phyloP scores from a whole-genome alignment of 2,329 filamentous ascomycete genomes.

The Penicillium rolfsii region DNA sequence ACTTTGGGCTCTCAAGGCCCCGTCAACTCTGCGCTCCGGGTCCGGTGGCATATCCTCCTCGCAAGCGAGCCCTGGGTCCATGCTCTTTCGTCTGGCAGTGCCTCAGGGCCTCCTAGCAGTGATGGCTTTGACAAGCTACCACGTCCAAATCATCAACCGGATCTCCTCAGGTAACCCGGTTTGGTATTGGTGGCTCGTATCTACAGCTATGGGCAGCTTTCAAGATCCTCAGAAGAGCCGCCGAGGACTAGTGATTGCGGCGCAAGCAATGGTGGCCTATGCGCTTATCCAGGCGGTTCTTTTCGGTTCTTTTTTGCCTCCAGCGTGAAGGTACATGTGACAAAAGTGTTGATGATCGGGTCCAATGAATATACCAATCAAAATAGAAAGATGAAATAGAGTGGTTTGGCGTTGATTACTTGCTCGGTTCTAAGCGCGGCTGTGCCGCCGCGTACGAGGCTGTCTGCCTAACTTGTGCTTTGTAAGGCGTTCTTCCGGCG shows the following conservation, averaged over 20 bases:
- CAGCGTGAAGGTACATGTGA: constrained; percentile 56
- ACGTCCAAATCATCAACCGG: constrained; percentile 91
- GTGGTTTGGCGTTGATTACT: not conserved
- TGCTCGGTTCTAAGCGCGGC: constrained; percentile 12
- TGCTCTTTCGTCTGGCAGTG: constrained; percentile 63
- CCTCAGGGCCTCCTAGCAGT: constrained; percentile 73
- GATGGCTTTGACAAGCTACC: constrained; percentile 77
- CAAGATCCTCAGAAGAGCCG: constrained; percentile 24
- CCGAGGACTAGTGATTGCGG: constrained; percentile 41
- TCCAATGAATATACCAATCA: not conserved
- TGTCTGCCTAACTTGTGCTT: constrained; percentile 26
- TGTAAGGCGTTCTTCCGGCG: constrained; percentile 9
- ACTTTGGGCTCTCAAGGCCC: constrained; percentile 47
- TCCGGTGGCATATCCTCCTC: constrained; percentile 21
- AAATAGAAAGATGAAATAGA: not conserved
- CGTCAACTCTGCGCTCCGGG: constrained; percentile 23
- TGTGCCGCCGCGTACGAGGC: constrained; percentile 23
- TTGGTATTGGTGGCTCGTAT: constrained; percentile 83
- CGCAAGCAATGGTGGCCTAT: constrained; percentile 79
- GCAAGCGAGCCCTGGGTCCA: constrained; percentile 28
- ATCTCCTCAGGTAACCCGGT: constrained; percentile 85
- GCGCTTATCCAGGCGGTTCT: constrained; percentile 78
- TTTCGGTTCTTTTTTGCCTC: constrained; percentile 88
- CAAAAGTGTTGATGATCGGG: no score
- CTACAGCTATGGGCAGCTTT: constrained; percentile 31